Base-by-base conservation (phyloP, 495 filamentous ascomycete species). In the Trichoderma reesei region DNA sequence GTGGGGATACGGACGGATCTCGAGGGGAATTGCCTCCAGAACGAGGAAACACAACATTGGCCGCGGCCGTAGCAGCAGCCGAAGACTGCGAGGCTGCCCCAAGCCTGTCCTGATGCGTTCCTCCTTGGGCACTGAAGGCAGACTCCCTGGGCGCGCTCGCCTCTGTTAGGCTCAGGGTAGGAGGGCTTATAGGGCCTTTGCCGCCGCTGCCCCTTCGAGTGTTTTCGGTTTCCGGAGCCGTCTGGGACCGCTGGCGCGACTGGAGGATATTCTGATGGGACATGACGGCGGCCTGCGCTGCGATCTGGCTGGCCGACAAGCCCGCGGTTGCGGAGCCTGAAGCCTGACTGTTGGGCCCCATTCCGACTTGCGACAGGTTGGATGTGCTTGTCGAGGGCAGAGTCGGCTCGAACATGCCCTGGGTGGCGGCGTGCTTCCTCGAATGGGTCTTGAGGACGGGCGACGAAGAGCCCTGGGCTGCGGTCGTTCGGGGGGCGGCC, bases 321-420 rank as follows among this genome's bases (percentile, higher is more conserved):
- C 77, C 69, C 42, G 72, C 71, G 61, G 68, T 69, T n/a, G 68
- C 85, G 54, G 90, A 76, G 59, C 80, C 80, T 62, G 38, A n/a
- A 31, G 37, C 39, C 16, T 46, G 61, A 41, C 41, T 26, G 41
- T 36, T 48, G 42, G 74, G 74, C 20, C 67, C 64, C 65, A 75
- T 70, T 37, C 70, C 78, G 74, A 79, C 75, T 72, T 79, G 81
- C 34, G 67, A 78, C 69, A 74, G 79, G 82, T 69, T 77, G 83
- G 84, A 71, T 0, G 74, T 74, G 72, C 74, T 81, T 20, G 78
- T 79, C n/a, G 90, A 90, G 2, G 91, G 90, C 39, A 96, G 76
- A 37, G 86, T 86, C 5, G 92, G 89, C 73, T 97, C 92, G 69
- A 96, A 97, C 76, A 91, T 87, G 64, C 92, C 92, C 68, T 92